phyloP scores from a whole-genome alignment of 1,139 yeast species.

The Pichia sp. region DNA sequence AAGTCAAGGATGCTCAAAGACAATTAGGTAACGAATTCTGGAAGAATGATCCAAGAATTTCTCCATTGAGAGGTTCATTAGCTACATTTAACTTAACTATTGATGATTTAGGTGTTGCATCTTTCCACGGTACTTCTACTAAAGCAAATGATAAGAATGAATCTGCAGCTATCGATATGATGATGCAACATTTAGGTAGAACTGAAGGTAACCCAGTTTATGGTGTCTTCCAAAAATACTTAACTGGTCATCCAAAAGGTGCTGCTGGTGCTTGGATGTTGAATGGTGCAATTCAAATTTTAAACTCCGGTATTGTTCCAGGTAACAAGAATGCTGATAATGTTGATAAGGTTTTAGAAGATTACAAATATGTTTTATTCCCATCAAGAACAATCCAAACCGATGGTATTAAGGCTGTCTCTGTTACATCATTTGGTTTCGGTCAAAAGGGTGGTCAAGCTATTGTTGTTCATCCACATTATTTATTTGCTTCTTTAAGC shows the following conservation, averaged over 20 bases:
- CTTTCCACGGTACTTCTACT: conserved; percentile 99
- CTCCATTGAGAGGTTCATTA: conserved; percentile 95
- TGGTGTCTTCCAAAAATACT: conserved; percentile 97
- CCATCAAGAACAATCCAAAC: conserved; percentile 93
- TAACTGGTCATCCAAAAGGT: conserved; percentile 99
- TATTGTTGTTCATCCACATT: conserved; percentile 85
- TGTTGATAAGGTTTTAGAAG: conserved; percentile 75
- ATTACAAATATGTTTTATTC: conserved; percentile 82
- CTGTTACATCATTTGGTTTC: conserved; percentile 95
- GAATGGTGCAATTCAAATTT: conserved; percentile 94
- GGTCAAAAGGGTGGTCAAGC: conserved; percentile 99
- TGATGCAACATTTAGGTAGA: conserved; percentile 95
- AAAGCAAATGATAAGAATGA: conserved; percentile 98
- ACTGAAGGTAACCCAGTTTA: conserved; percentile 95
- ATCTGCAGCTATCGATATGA: conserved; percentile 79
- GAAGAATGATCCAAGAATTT: conserved; percentile 85
- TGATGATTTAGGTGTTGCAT: conserved; percentile 93
- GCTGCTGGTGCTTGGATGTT: conserved; percentile 99
- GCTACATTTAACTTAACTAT: conserved; percentile 89
- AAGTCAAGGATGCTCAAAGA: conserved; percentile 81
- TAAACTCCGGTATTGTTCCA: conserved; percentile 91
- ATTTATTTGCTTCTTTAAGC: conserved; percentile 79
- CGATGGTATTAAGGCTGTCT: conserved; percentile 95
- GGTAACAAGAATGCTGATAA: conserved; percentile 99
- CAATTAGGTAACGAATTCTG: conserved; percentile 97